Conservation (phyloP, 2,329 filamentous ascomycete genomes). For the Dichotomopilus funicola region DNA sequence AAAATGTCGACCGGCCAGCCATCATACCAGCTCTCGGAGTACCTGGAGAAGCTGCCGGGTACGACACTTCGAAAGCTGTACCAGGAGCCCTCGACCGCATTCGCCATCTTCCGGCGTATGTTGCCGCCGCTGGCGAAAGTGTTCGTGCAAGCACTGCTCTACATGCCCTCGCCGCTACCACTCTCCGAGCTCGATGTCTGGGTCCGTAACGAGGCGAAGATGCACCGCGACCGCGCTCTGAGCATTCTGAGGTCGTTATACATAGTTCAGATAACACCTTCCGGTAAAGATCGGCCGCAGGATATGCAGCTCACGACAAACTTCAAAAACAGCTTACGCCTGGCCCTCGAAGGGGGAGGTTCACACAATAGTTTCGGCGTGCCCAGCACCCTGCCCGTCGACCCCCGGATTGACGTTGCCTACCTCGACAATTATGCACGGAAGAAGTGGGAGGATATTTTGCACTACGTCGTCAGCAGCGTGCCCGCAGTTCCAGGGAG, state of each 20-base stretch:
- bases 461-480: slow-evolving; percentile 88
- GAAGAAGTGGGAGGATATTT: slow-evolving; percentile 88
- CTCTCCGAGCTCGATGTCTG: slow-evolving; percentile 78
- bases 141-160: slow-evolving; percentile 92
- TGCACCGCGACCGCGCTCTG: slow-evolving; percentile 77
- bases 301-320: slow-evolving; percentile 72
- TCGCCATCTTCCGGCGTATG: slow-evolving; percentile 97
- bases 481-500: slow-evolving; percentile 42
- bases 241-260: slow-evolving; percentile 78
- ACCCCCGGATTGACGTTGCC: slow-evolving; percentile 57
- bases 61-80: slow-evolving; percentile 89
- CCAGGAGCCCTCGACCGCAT: slow-evolving; percentile 88
- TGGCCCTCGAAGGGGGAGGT: slow-evolving; percentile 82
- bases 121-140: slow-evolving; percentile 89
- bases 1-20: slow-evolving; percentile 42
- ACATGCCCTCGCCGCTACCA: slow-evolving; percentile 74
- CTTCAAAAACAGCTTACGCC: slow-evolving; percentile 75
- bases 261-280: slow-evolving; percentile 64
- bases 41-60: slow-evolving; percentile 84
- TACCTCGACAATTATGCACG: slow-evolving; percentile 82
- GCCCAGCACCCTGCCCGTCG: slow-evolving; percentile 59
- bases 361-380: slow-evolving; percentile 86
- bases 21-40: slow-evolving; percentile 67
- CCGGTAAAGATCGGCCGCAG: slow-evolving; percentile 55
- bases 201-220: slow-evolving; percentile 61